Evolutionary conservation across 2,329 filamentous ascomycete genomes (phyloP).

Genomic region (Penicillium brasilianum): DNA sequence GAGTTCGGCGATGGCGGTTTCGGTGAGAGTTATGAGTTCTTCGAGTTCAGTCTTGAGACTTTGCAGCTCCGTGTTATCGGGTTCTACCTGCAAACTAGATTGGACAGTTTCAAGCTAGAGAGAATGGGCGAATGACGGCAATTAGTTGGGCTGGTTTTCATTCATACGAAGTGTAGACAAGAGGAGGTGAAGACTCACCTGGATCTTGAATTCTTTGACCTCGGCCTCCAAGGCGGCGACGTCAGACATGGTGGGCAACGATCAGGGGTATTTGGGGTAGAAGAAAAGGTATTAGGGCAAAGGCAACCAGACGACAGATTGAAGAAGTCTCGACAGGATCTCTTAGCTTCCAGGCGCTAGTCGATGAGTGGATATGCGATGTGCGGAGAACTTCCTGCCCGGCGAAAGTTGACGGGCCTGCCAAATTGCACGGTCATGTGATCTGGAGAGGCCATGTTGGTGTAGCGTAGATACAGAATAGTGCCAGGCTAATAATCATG

Average conservation of each 20-base stretch:
- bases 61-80: conserved; percentile 77
- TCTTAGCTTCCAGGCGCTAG: conserved; percentile 3
- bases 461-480: too few species aligned
- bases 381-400: conserved; percentile 3
- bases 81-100: conserved; percentile 76
- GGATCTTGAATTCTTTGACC: conserved; percentile 64
- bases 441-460: neutral
- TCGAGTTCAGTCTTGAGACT: conserved; percentile 80
- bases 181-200: conserved; percentile 49
- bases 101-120: conserved; percentile 77
- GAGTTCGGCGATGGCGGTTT: conserved; percentile 81
- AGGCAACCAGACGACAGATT: neutral
- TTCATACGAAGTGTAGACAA: neutral
- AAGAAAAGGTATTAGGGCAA: neutral
- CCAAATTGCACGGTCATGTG: conserved; percentile 5
- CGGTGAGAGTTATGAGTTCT: conserved; percentile 77
- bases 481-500: too few species aligned
- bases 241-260: conserved; percentile 46
- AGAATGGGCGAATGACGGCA: conserved; percentile 13
- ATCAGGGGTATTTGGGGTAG: neutral
- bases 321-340: neutral
- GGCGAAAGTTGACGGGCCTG: neutral
- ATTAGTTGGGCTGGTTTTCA: conserved; percentile 15
- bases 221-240: conserved; percentile 53
- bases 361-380: conserved; percentile 7